These are phyloP conservation scores for Linnemannia hyalina DNA, from an alignment of 192 early-diverging fungal genomes.

Conservation along the genomic window DNA sequence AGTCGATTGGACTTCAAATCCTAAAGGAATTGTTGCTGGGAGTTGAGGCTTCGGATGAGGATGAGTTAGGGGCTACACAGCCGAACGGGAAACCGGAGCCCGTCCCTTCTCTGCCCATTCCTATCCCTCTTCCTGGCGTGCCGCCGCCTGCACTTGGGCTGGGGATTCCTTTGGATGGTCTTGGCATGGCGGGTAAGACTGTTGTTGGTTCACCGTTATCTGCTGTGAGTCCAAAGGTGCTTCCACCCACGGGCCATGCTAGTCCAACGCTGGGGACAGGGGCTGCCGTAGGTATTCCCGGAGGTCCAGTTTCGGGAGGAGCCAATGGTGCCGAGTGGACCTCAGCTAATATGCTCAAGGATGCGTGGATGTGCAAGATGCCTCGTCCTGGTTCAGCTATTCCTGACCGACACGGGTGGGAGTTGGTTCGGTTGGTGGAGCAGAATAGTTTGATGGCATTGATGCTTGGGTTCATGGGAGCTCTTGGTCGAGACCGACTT, in stretches of 20 bases:
- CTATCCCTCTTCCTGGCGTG: conserved; percentile 2
- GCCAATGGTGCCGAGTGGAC: conserved; percentile 18
- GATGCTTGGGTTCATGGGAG: conserved; percentile 63
- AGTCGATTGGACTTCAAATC: conserved; percentile 63
- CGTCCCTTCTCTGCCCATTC: conserved; percentile 1
- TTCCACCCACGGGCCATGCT: conserved; percentile 1
- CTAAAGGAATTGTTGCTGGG: conserved; percentile 61
- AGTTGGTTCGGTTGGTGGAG: conserved; percentile 62
- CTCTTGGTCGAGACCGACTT: conserved; percentile 39
- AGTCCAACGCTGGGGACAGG: conserved; percentile 36
- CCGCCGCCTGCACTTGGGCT: conserved; percentile 19
- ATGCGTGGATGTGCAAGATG: conserved; percentile 53
- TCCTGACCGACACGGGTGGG: conserved; percentile 58
- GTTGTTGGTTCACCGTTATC: neutral
- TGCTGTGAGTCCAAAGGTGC: neutral
- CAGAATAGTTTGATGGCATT: conserved; percentile 65
- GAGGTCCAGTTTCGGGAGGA: neutral
- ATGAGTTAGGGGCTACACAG: conserved; percentile 16
- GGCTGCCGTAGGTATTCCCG: neutral
- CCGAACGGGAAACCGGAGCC: conserved; percentile 11
- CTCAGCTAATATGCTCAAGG: conserved; percentile 10
- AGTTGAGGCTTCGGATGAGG: conserved; percentile 57
- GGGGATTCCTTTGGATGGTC: conserved; percentile 40
- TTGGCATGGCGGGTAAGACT: neutral
- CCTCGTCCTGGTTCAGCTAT: conserved; percentile 33